phyloP scores from a whole-genome alignment of 129 eudicot species.

The Pulicaria dysenterica region DNA sequence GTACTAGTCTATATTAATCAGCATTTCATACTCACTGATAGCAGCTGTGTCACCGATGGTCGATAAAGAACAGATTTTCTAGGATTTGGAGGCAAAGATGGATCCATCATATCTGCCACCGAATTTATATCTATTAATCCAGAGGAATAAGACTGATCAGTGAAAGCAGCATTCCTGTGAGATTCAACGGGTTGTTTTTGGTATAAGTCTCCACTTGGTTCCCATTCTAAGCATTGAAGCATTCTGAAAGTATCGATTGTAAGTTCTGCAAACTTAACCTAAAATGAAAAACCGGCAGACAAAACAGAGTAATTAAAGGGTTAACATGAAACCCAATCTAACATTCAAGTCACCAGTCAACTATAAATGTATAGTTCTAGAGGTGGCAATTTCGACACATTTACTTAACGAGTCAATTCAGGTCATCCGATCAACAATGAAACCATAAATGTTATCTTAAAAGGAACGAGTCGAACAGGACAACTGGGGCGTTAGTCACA shows the following conservation, averaged over 20 bases:
- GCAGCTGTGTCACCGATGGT: conserved; percentile 74
- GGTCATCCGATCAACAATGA: not conserved
- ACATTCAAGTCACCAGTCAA: not conserved
- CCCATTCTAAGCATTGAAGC: conserved; percentile 99
- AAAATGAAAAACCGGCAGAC: conserved; percentile 28
- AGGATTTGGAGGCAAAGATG: conserved; percentile 97
- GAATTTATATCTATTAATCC: conserved; percentile 87
- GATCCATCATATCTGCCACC: conserved; percentile 90
- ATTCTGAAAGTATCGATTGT: conserved; percentile 89
- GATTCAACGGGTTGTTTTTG: conserved; percentile 66
- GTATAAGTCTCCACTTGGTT: conserved; percentile 85
- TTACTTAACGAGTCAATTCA: conserved; percentile 5
- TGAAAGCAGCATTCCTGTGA: conserved; percentile 49
- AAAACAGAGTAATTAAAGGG: not conserved
- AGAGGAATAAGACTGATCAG: conserved; percentile 74
- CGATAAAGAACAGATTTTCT: conserved; percentile 85
- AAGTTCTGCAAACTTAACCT: conserved; percentile 93
- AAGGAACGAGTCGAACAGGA: not conserved
- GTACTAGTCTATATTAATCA: not conserved
- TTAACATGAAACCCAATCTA: not conserved
- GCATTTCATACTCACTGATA: conserved; percentile 69
- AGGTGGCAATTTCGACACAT: not conserved
- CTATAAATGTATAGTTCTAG: not conserved
- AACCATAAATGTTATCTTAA: not conserved
- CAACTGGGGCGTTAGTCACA: not conserved